These are phyloP conservation scores for Tetradesmus obliquus DNA, from an alignment of 139 green algal genomes.

Conservation along the genomic window DNA sequence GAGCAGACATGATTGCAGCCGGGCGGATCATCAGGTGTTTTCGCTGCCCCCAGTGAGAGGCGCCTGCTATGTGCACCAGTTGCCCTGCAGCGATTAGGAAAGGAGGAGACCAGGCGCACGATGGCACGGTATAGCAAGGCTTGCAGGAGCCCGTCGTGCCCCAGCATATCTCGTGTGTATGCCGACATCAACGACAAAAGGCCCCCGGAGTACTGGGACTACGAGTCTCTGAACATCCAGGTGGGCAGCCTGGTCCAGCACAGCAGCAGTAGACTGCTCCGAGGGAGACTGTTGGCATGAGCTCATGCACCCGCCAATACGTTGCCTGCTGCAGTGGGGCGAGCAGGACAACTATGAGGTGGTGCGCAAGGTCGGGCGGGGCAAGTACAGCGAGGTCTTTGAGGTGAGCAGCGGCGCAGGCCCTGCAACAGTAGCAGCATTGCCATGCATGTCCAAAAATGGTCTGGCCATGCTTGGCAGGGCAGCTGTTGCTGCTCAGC, in stretches of 20 bases:
- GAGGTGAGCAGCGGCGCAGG: constrained; percentile 61
- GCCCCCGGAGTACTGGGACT: constrained; percentile 95
- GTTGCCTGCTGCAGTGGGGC: constrained; percentile 47
- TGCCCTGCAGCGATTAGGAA: neutral
- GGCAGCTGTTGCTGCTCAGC: neutral
- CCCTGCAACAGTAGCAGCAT: neutral
- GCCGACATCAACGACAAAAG: constrained; percentile 87
- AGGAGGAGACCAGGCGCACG: neutral
- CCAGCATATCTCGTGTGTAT: constrained; percentile 72
- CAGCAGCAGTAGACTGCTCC: neutral
- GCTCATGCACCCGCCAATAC: neutral
- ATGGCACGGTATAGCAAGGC: constrained; percentile 49
- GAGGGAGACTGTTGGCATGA: neutral
- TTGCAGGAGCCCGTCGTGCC: constrained; percentile 35
- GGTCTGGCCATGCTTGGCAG: neutral
- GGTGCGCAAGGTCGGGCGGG: constrained; percentile 94
- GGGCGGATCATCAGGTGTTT: constrained; percentile 30
- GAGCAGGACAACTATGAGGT: constrained; percentile 98
- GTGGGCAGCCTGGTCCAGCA: constrained; percentile 27
- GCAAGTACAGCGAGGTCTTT: constrained; percentile 99
- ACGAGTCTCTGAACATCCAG: constrained; percentile 92
- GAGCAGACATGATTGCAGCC: neutral
- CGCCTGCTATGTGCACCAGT: neutral
- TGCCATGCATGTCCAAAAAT: neutral
- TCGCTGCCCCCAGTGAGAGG: constrained; percentile 25